phyloP scores from a whole-genome alignment of 345 rosid species.

The Rhizophora apiculata region DNA sequence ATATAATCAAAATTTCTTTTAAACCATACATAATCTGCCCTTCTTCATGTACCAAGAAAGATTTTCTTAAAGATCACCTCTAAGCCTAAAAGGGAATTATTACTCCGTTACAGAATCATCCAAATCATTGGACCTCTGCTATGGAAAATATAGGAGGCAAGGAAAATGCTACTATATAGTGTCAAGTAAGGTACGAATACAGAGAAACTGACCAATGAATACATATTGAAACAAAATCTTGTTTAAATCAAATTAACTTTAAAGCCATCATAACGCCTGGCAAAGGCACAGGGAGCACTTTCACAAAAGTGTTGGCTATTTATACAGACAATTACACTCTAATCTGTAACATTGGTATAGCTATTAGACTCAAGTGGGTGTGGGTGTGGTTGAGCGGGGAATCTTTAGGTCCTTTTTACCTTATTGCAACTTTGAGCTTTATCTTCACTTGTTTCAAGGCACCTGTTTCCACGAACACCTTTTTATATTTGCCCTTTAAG shows the following conservation, averaged over 20 bases:
- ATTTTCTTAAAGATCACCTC: no score
- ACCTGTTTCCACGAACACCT: slow-evolving; percentile 21
- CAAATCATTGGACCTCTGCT: no score
- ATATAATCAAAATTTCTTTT: no score
- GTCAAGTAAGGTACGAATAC: not conserved
- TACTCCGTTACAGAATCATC: no score
- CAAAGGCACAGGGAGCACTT: slow-evolving; percentile 18
- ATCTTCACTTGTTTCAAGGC: slow-evolving; percentile 30
- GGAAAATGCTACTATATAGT: not conserved
- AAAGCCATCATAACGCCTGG: slow-evolving; percentile 2
- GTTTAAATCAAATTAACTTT: not conserved
- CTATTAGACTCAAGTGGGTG: slow-evolving; percentile 17
- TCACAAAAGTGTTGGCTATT: slow-evolving; percentile 22
- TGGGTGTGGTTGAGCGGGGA: slow-evolving; percentile 12
- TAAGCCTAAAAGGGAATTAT: no score
- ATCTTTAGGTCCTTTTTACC: slow-evolving; percentile 22
- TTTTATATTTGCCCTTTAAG: slow-evolving; percentile 16
- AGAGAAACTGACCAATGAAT: slow-evolving; percentile 5
- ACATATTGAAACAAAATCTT: not conserved
- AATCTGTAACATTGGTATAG: not conserved
- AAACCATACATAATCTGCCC: no score
- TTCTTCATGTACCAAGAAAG: no score
- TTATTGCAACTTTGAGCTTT: slow-evolving; percentile 19
- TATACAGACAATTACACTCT: slow-evolving; percentile 12
- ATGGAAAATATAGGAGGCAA: not conserved